Evolutionary conservation across 306 rosid species (phyloP).

Genomic region (Ceratonia siliqua): DNA sequence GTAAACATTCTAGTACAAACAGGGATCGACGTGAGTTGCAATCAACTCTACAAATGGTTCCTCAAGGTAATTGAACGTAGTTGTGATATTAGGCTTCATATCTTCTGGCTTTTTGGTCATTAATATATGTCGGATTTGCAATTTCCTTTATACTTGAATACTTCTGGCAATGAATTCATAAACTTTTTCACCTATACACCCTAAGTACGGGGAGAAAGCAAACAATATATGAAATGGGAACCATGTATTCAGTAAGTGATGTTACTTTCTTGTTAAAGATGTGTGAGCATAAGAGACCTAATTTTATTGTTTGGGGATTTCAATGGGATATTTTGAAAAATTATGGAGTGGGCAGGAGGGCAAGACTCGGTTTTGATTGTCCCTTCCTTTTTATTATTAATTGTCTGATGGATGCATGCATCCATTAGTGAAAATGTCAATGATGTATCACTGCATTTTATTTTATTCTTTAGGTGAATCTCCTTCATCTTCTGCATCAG

Average conservation of each 20-base stretch:
- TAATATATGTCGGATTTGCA: constrained; percentile 23
- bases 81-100: constrained; percentile 28
- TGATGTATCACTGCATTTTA: constrained; percentile 24
- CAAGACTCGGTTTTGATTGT: not conserved
- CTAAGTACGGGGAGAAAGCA: constrained; percentile 1
- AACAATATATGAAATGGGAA: constrained; percentile 15
- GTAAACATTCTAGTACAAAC: constrained; percentile 50
- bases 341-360: not conserved
- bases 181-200: not conserved
- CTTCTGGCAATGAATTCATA: constrained; percentile 24
- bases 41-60: constrained; percentile 56
- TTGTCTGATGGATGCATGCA: constrained; percentile 3
- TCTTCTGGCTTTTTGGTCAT: constrained; percentile 16
- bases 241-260: constrained; percentile 10
- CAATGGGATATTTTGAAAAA: not conserved
- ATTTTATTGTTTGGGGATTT: constrained; percentile 19
- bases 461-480: constrained; percentile 59
- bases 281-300: not conserved
- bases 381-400: not conserved
- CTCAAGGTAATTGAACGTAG: constrained; percentile 64
- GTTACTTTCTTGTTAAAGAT: constrained; percentile 6
- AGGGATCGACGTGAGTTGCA: constrained; percentile 70
- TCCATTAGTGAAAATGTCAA: constrained; percentile 5
- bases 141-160: constrained; percentile 30
- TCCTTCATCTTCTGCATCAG: constrained; percentile 82